Percentiles rank a stretch among this genome's conserved stretches.
These are phyloP conservation scores for Suillus plorans DNA, from an alignment of 768 basidiomycete species.

Conservation along the genomic window DNA sequence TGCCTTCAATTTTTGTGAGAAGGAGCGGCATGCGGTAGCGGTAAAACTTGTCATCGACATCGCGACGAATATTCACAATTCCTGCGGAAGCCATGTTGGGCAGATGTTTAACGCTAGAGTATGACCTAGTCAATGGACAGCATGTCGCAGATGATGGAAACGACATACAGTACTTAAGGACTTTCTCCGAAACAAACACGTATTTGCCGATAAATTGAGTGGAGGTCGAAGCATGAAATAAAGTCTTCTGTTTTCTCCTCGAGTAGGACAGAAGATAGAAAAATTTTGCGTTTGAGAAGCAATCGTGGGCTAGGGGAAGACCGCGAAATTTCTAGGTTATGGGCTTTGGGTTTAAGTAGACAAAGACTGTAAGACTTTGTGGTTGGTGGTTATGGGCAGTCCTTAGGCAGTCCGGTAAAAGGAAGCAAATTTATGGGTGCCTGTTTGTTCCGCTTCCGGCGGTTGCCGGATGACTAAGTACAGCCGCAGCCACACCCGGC, in stretches of 20 bases:
- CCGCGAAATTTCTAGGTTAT: slow-evolving; percentile 3
- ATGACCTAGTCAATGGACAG: slow-evolving; percentile 1
- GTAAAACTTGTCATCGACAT: slow-evolving; percentile 96
- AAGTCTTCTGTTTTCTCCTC: slow-evolving; percentile 33
- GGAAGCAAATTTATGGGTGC: slow-evolving; percentile 27
- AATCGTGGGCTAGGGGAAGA: slow-evolving; percentile 25
- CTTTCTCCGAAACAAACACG: slow-evolving; percentile 48
- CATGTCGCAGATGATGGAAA: background rate
- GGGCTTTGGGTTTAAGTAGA: slow-evolving; percentile 5
- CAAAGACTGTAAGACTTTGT: slow-evolving; percentile 1
- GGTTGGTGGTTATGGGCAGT: slow-evolving; percentile 6
- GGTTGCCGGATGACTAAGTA: slow-evolving; percentile 10
- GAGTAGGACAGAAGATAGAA: slow-evolving; percentile 32
- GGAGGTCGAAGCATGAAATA: slow-evolving; percentile 91
- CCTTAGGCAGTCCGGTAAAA: background rate
- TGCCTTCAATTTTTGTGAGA: slow-evolving; percentile 95
- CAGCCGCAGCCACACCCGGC: background rate
- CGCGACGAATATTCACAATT: slow-evolving; percentile 91
- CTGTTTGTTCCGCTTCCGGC: slow-evolving; percentile 26
- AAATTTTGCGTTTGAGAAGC: slow-evolving; percentile 18
- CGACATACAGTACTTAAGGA: slow-evolving; percentile 52
- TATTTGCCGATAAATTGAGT: slow-evolving; percentile 69
- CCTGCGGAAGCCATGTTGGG: slow-evolving; percentile 82
- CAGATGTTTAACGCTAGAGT: slow-evolving; percentile 57
- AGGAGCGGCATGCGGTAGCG: slow-evolving; percentile 97